Evolutionary conservation across 2,329 filamentous ascomycete species (phyloP).

Genomic region (Hypomyces perniciosus): DNA sequence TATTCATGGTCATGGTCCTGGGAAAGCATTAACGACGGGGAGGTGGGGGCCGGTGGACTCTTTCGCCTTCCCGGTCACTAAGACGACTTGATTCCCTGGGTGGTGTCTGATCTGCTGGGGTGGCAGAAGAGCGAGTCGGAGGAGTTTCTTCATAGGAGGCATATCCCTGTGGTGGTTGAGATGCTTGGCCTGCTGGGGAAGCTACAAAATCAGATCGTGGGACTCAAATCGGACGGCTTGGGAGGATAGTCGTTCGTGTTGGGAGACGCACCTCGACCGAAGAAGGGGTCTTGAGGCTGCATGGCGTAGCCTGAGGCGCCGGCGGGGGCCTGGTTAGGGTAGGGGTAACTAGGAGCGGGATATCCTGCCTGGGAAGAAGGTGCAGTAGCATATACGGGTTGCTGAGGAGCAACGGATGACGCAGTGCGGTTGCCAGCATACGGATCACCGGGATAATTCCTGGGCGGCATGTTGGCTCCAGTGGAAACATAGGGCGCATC

Average conservation of each 20-base stretch:
- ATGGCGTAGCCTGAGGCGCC: slow-evolving; percentile 27
- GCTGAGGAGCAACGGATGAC: slow-evolving; percentile 26
- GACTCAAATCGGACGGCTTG: slow-evolving; percentile 10
- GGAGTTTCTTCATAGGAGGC: slow-evolving; percentile 43
- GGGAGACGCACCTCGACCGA: slow-evolving; percentile 55
- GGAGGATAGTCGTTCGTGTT: slow-evolving; percentile 16
- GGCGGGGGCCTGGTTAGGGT: slow-evolving; percentile 32
- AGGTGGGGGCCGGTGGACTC: slow-evolving; percentile 33
- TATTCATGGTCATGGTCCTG: slow-evolving; percentile 15
- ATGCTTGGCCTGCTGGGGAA: slow-evolving; percentile 42
- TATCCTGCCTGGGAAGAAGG: slow-evolving; percentile 27
- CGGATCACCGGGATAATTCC: slow-evolving; percentile 22
- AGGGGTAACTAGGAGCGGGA: slow-evolving; percentile 27
- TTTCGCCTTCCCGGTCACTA: slow-evolving; percentile 38
- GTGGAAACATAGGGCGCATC: slow-evolving; percentile 31
- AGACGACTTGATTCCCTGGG: slow-evolving; percentile 34
- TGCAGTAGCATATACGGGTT: slow-evolving; percentile 28
- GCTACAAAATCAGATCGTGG: slow-evolving; percentile 43
- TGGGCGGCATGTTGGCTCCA: slow-evolving; percentile 29
- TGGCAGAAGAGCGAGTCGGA: slow-evolving; percentile 28
- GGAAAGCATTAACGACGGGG: slow-evolving; percentile 29
- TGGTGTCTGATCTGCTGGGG: slow-evolving; percentile 35
- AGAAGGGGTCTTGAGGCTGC: slow-evolving; percentile 48
- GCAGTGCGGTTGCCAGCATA: slow-evolving; percentile 26
- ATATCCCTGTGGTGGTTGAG: slow-evolving; percentile 32